Percentiles rank a stretch among this genome's conserved stretches.
Conservation (phyloP, 768 basidiomycete genomes). For the Termitomyces sp. region DNA sequence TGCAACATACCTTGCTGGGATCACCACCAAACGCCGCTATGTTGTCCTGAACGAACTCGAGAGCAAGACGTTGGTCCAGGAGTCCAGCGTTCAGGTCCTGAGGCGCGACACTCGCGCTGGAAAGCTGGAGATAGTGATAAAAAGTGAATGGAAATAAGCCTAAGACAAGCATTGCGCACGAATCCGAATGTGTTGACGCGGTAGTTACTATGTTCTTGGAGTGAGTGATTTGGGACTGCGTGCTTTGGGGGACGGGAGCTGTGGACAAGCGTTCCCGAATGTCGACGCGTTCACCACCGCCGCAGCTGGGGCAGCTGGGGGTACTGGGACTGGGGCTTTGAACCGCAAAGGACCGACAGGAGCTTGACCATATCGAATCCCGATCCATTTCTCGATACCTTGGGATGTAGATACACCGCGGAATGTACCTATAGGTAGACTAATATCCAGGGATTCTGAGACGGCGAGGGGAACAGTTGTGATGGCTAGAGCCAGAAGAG, state of each 20-base stretch:
- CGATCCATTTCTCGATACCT: slow-evolving; percentile 20
- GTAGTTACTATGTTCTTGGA: slow-evolving; percentile 60
- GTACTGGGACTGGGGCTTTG: slow-evolving; percentile 49
- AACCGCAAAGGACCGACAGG: slow-evolving; percentile 58
- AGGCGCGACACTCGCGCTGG: slow-evolving; percentile 43
- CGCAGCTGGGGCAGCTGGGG: slow-evolving; percentile 20
- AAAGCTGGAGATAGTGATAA: slow-evolving; percentile 31
- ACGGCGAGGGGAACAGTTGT: not conserved
- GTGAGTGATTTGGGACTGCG: not conserved
- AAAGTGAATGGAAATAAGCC: not conserved
- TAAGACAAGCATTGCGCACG: slow-evolving; percentile 27
- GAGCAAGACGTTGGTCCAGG: slow-evolving; percentile 55
- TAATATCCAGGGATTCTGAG: slow-evolving; percentile 32
- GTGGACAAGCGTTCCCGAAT: slow-evolving; percentile 60
- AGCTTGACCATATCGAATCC: slow-evolving; percentile 49
- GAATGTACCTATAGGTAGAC: slow-evolving; percentile 43
- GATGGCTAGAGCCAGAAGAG: not conserved
- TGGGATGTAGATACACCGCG: slow-evolving; percentile 41
- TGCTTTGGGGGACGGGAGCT: slow-evolving; percentile 29
- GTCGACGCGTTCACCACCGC: slow-evolving; percentile 39
- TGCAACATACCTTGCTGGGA: slow-evolving; percentile 44
- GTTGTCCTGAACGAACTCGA: slow-evolving; percentile 65
- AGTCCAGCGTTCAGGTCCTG: slow-evolving; percentile 59
- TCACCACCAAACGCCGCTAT: slow-evolving; percentile 69
- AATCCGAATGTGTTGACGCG: slow-evolving; percentile 60